phyloP scores from a whole-genome alignment of 2,329 filamentous ascomycete species.

The Botrytis deweyae region DNA sequence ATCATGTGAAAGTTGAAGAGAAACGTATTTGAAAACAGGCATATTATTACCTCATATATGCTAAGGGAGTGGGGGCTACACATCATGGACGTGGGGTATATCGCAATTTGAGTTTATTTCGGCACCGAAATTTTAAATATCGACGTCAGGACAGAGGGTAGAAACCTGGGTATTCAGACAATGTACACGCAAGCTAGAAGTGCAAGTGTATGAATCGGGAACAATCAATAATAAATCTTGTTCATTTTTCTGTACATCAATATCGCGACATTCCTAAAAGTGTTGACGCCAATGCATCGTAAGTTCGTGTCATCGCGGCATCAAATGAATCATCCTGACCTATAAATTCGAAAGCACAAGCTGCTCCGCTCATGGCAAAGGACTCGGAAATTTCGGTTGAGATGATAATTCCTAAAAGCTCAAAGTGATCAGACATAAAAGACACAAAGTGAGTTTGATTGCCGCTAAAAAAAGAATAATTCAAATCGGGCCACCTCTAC shows the following conservation, averaged over 20 bases:
- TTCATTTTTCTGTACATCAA: background rate
- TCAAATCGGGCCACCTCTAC: background rate
- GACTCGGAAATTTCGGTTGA: background rate
- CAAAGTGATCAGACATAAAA: background rate
- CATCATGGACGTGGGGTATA: background rate
- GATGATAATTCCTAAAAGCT: background rate
- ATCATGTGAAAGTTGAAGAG: slow-evolving; percentile 2
- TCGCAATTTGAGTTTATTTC: background rate
- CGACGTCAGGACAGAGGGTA: background rate
- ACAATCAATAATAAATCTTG: background rate
- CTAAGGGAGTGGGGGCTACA: background rate
- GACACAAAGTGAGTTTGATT: background rate
- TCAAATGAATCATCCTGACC: background rate
- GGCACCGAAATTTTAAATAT: background rate
- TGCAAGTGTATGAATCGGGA: background rate
- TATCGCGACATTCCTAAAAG: background rate
- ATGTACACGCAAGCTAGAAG: background rate
- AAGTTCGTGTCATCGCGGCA: background rate
- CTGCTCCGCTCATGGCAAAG: background rate
- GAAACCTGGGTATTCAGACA: background rate
- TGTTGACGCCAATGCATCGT: background rate
- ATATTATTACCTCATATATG: background rate
- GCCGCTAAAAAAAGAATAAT: background rate
- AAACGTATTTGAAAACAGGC: background rate
- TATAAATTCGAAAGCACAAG: background rate